These are phyloP conservation scores for Sclerotinia spermophila DNA, from an alignment of 2,329 filamentous ascomycete species.

Conservation along the genomic window DNA sequence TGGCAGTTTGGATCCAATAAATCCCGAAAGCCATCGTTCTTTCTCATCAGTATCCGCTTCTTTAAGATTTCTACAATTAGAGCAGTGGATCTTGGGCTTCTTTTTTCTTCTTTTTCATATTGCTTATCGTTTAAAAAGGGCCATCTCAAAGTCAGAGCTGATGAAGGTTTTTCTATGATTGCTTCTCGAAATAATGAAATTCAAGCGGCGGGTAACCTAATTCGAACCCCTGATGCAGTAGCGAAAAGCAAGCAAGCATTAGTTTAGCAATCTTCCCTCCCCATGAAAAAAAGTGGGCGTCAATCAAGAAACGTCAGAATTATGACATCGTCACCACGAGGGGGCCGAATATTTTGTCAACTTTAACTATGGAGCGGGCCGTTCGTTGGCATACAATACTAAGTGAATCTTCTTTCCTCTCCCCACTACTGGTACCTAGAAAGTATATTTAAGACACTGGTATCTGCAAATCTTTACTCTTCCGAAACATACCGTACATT, in stretches of 20 bases:
- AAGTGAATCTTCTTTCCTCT: background rate
- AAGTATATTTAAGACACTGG: background rate
- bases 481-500: background rate
- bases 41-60: background rate
- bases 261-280: constrained; percentile 6
- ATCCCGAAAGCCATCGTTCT: background rate
- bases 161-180: background rate
- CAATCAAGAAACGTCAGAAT: constrained; percentile 9
- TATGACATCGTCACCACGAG: constrained; percentile 14
- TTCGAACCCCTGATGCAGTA: constrained; percentile 8
- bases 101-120: background rate
- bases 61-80: constrained; percentile 9
- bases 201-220: constrained; percentile 4
- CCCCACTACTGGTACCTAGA: background rate
- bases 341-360: background rate
- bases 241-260: background rate
- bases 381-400: background rate
- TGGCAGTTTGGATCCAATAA: background rate
- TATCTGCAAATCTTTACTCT: background rate
- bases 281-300: constrained; percentile 4
- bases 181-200: background rate
- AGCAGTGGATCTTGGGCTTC: background rate
- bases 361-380: constrained; percentile 3
- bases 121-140: background rate
- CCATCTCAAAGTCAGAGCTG: background rate